Base-by-base conservation (phyloP, 2,329 filamentous ascomycete genomes). In the Phialophora chinensis region DNA sequence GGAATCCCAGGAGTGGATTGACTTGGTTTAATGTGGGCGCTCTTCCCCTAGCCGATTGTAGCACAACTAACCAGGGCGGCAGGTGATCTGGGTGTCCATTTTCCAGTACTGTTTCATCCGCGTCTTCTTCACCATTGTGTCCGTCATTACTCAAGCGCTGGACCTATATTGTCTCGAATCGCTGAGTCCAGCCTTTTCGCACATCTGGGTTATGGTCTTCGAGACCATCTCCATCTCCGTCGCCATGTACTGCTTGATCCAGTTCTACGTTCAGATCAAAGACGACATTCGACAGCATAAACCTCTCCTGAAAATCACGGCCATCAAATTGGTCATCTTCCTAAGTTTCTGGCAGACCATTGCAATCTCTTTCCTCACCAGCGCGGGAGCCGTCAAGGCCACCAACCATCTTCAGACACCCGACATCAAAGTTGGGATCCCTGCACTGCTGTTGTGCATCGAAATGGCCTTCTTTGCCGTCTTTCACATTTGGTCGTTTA, bases 261-360 rank as follows among this genome's bases (percentile, higher is more conserved):
- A 96, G 73, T 95, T 95, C 77, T 96, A 96, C 77, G 77, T 91
- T 33, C 91, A 96, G 77, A 82, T 95, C 54, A 88, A 87, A 69
- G 79, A 83, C 0, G 86, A 91, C 66, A 83, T 96, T 29, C 83
- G 84, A 7, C 85, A 89, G 62, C 87, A 96, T 75, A 84, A 81
- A 20, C 90, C 92, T 0, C 90, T 94, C 71, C 78, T 94, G 70
- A 96, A 96, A 78, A 88, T 96, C 29, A 75, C 92, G 23, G 90
- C 91, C 74, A 95, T 97, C 79, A 96, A 96, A 79, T 84, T 96
- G 31, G 92, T 96, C 74, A 92, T 96, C 74, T 96, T 96, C 82
- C 85, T 97, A 72, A 93, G 90, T 42, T 96, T 96, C 78, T 96
- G 92, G 92, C 92, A 97, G 75, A 83, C 81, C 35, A 84, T 85